A percentile compares a stretch with the other conserved stretches of the same genome.
phyloP scores from a whole-genome alignment of 2,329 filamentous ascomycete genomes.

The Xylaria sp. region DNA sequence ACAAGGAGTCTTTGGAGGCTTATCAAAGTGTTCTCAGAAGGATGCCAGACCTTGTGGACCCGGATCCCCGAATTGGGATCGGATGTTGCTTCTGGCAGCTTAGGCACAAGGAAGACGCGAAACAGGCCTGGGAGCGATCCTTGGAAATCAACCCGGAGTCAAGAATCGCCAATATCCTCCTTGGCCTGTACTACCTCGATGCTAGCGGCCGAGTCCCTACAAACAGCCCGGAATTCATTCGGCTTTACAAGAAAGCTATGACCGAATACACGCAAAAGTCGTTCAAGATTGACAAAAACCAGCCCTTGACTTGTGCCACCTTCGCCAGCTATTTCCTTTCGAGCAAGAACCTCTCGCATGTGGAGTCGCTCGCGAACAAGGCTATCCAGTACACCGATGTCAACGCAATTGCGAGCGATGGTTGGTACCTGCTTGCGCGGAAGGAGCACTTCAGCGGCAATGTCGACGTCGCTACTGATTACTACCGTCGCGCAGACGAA shows the following conservation, averaged over 20 bases:
- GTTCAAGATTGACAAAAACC: conserved; percentile 90
- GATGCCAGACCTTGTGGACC: conserved; percentile 86
- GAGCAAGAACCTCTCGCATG: conserved; percentile 76
- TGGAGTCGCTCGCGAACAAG: conserved; percentile 85
- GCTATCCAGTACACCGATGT: conserved; percentile 96
- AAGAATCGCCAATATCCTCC: conserved; percentile 86
- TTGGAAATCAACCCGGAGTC: conserved; percentile 81
- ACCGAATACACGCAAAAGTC: conserved; percentile 91
- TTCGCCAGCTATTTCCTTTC: conserved; percentile 91
- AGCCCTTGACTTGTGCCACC: conserved; percentile 85
- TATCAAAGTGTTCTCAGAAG: conserved; percentile 88
- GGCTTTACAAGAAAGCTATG: conserved; percentile 90
- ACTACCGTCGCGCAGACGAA: conserved; percentile 87
- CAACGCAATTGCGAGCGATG: conserved; percentile 94
- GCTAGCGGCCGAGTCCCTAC: conserved; percentile 80
- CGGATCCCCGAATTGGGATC: conserved; percentile 93
- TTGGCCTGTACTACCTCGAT: conserved; percentile 89
- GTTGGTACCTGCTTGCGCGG: conserved; percentile 91
- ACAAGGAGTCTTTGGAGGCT: conserved; percentile 75
- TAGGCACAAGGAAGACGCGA: conserved; percentile 91
- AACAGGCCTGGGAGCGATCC: conserved; percentile 84
- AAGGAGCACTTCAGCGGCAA: conserved; percentile 88
- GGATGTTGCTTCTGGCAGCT: conserved; percentile 98
- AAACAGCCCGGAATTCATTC: conserved; percentile 81
- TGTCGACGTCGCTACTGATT: conserved; percentile 74